These are phyloP conservation scores for Miscanthus lutarioriparius DNA, from an alignment of 176 grass and related monocot species.

Conservation along the genomic window DNA sequence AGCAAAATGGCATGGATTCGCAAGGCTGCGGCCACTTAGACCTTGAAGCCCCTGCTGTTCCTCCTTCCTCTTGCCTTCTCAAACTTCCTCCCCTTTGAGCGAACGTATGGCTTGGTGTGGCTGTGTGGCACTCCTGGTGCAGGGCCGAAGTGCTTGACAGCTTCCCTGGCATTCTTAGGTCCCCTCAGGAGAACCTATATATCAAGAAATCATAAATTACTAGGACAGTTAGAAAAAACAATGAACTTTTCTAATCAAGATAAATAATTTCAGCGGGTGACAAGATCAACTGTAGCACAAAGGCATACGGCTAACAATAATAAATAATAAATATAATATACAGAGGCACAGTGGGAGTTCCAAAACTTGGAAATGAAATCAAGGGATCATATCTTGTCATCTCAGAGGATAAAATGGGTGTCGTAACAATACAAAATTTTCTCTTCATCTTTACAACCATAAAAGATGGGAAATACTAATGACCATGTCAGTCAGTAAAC, in stretches of 20 bases:
- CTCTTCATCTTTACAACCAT: background rate
- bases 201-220: background rate
- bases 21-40: constrained; percentile 12
- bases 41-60: constrained; percentile 84
- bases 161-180: constrained; percentile 80
- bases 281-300: background rate
- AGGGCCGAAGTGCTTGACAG: constrained; percentile 72
- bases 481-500: background rate
- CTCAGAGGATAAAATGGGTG: background rate
- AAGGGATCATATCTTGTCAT: background rate
- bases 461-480: background rate
- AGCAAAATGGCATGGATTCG: background rate
- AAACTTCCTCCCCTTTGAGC: constrained; percentile 81
- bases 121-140: constrained; percentile 79
- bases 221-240: background rate
- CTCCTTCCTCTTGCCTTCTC: constrained; percentile 74
- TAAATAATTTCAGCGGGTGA: background rate
- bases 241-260: background rate
- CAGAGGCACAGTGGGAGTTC: background rate
- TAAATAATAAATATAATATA: background rate
- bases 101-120: constrained; percentile 82
- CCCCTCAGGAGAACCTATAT: constrained; percentile 75
- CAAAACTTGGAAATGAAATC: background rate
- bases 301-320: background rate
- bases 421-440: background rate